Evolutionary conservation across 225 moss, liverwort and hornwort genomes (phyloP), one percentile per base, ranked within the genome.

Genomic region (Climacium dendroides): DNA sequence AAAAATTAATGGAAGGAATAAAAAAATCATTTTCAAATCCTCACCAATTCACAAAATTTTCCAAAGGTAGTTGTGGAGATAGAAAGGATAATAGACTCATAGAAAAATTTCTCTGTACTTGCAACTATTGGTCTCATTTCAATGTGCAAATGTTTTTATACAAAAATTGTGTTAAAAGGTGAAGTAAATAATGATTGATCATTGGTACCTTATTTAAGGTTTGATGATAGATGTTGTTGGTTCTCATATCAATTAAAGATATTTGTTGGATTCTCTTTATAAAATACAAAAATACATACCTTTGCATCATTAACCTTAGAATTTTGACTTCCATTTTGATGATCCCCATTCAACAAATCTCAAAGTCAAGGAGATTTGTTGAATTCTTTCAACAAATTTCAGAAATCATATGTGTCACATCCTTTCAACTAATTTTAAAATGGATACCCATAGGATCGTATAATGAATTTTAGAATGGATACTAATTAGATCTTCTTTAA

Each of bases 331-430:
- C 13, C 41, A 13, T 35, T 39, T 5, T 39, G 6, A 7, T 37
- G 41, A 25, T 41, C 24, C 8, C 19, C 3, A 15, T 41, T 15
- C 7, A 70, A 70, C 1, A 4, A 24, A 39, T 24, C 25, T 69
- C 25, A 70, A 4, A 41, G 7, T 25, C 3, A 48, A 3, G 24
- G 24, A 39, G 4, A 64, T 3, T 2, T 5, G 1, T 35, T 5
- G 5, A 4, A 63, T 34, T 1, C 9, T 1, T 63, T 63, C 18
- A 26, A 13, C 3, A 0, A 60, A 60, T 26, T 26, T 60, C 3
- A 60, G 3, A 25, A 26, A 25, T 0, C 0, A 59, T 10, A 12
- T 3, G 1, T 23, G 55, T 55, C 1, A 8, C 8, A 55, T 58
- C 3, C 3, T 10, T 60, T 28, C 13, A 13, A 28, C 1, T 3